These are phyloP conservation scores for Aurantiochytrium sp. DNA, from an alignment of 108 stramenopile species.

Conservation along the genomic window DNA sequence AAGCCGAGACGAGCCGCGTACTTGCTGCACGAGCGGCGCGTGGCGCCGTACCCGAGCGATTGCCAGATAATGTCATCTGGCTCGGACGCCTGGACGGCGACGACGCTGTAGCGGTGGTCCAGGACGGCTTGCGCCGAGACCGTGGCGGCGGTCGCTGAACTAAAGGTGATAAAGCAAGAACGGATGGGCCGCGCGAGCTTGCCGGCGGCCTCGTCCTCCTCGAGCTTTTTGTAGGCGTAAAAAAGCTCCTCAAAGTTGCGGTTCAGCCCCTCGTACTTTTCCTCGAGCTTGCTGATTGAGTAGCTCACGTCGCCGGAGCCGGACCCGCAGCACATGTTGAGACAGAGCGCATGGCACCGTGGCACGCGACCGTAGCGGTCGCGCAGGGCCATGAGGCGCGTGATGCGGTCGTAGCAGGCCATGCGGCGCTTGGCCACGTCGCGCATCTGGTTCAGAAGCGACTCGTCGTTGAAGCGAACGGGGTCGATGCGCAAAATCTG, in stretches of 20 bases:
- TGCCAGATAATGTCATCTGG: conserved; percentile 13
- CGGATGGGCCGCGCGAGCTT: background rate
- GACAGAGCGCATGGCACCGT: background rate
- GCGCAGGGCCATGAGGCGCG: conserved; percentile 26
- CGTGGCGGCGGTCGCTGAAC: background rate
- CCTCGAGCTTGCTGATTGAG: background rate
- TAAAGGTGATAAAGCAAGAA: background rate
- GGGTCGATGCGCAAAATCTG: background rate
- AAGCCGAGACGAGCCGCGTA: background rate
- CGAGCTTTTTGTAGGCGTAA: background rate
- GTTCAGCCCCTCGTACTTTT: background rate
- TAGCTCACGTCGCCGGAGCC: background rate
- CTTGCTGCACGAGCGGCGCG: background rate
- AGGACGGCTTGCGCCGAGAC: background rate
- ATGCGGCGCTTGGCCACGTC: background rate
- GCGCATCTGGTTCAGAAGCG: background rate
- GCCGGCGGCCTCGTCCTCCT: background rate
- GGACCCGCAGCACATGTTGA: background rate
- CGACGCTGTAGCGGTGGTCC: conserved; percentile 9
- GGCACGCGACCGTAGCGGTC: background rate
- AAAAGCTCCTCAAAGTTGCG: conserved; percentile 8
- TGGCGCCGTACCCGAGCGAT: conserved; percentile 14
- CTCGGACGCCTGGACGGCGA: background rate
- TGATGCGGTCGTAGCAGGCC: background rate
- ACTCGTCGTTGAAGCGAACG: background rate